Evolutionary conservation across 495 filamentous ascomycete species (phyloP).

Genomic region (Penicillium antarcticum): DNA sequence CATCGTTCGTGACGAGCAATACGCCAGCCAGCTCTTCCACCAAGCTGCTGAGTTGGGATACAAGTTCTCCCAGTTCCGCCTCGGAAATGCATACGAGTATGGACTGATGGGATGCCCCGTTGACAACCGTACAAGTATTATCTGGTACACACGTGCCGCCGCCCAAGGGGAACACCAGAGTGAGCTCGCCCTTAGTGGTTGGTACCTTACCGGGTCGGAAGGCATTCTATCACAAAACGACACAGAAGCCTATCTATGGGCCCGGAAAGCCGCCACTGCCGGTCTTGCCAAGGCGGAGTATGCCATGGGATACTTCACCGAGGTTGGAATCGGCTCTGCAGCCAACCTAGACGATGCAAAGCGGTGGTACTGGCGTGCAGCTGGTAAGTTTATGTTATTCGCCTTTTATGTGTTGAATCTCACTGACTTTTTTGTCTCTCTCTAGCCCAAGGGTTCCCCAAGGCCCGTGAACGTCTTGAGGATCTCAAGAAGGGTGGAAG

Average conservation of each 20-base stretch:
- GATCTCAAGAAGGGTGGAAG: conserved; percentile 78
- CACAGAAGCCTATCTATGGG: conserved; percentile 96
- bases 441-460: conserved; percentile 87
- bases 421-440: conserved; percentile 12
- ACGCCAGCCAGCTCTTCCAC: conserved; percentile 74
- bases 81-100: conserved; percentile 87
- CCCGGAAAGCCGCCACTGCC: conserved; percentile 81
- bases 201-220: conserved; percentile 92
- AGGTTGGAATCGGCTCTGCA: conserved; percentile 87
- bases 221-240: conserved; percentile 89
- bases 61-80: conserved; percentile 88
- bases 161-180: conserved; percentile 93
- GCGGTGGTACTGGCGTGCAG: conserved; percentile 96
- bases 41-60: conserved; percentile 90
- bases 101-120: conserved; percentile 77
- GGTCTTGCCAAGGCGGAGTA: conserved; percentile 91
- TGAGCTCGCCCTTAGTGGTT: conserved; percentile 87
- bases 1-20: conserved; percentile 74
- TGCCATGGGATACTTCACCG: conserved; percentile 97
- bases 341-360: conserved; percentile 91
- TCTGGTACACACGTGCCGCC: conserved; percentile 90
- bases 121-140: conserved; percentile 78
- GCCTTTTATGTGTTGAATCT: conserved; percentile 7
- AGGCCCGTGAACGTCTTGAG: conserved; percentile 86
- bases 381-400: conserved; percentile 63